Conservation (phyloP, 2,329 filamentous ascomycete species). For the Periconia macrospinosa region DNA sequence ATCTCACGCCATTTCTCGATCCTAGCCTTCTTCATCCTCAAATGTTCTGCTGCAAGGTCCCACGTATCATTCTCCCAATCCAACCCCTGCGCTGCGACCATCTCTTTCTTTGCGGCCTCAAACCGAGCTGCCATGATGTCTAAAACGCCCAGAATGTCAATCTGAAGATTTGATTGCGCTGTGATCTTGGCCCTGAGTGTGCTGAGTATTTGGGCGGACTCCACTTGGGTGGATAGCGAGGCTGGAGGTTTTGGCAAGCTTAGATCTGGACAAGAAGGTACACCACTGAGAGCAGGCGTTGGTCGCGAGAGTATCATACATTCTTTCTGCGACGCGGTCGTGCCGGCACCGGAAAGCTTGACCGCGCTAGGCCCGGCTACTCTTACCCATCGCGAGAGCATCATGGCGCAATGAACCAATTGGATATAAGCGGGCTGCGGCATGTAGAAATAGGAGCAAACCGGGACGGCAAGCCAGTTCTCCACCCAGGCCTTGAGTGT, state of each 20-base stretch:
- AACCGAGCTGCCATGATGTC: conserved; percentile 9
- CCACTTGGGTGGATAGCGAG: conserved; percentile 4
- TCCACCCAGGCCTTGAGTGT: too few species aligned
- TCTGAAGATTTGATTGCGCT: too few species aligned
- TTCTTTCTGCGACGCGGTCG: too few species aligned
- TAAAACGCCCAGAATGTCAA: not conserved
- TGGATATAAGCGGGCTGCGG: conserved; percentile 4
- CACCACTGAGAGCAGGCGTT: conserved; percentile 6
- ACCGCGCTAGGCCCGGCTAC: conserved; percentile 9
- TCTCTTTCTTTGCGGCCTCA: conserved; percentile 10
- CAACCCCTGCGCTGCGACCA: conserved; percentile 7
- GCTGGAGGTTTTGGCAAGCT: conserved; percentile 7
- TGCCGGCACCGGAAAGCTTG: conserved; percentile 6
- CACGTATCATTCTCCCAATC: conserved; percentile 6
- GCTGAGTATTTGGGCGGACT: not conserved
- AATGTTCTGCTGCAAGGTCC: too few species aligned
- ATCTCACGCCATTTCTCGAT: conserved; percentile 14
- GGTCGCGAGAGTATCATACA: not conserved
- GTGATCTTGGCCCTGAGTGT: too few species aligned
- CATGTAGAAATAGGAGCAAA: too few species aligned
- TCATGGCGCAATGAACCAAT: conserved; percentile 8
- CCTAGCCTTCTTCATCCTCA: conserved; percentile 10
- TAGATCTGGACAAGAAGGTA: conserved; percentile 9
- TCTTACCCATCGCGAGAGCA: conserved; percentile 11
- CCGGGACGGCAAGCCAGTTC: too few species aligned